Percentiles rank a stretch among this genome's conserved stretches.
Conservation (phyloP, 2,329 filamentous ascomycete genomes). For the Orbilia blumenaviensis region DNA sequence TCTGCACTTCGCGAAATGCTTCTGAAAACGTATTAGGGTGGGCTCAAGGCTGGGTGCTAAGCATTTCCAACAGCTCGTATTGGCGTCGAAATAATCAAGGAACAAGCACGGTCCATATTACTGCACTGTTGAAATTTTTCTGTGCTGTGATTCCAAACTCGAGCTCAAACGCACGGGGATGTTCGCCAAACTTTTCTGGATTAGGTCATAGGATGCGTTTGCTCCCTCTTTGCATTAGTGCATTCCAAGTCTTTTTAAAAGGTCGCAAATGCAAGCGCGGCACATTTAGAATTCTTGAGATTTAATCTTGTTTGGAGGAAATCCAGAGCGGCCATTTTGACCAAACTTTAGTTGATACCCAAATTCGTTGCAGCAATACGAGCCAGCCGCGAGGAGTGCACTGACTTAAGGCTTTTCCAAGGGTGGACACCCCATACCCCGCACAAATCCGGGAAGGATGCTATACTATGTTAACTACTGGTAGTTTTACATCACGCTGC, state of each 20-base stretch:
- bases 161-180: slow-evolving; percentile 13
- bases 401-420: neutral
- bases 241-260: neutral
- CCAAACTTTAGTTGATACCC: neutral
- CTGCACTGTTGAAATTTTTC: too few species aligned
- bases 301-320: neutral
- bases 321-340: neutral
- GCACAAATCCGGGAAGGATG: neutral
- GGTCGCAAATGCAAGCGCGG: slow-evolving; percentile 32
- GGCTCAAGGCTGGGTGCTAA: neutral
- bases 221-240: slow-evolving; percentile 12
- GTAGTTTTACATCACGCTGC: too few species aligned
- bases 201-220: slow-evolving; percentile 3
- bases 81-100: slow-evolving; percentile 23
- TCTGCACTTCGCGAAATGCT: slow-evolving; percentile 20
- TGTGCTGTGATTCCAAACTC: neutral
- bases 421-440: neutral
- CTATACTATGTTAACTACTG: neutral
- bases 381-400: slow-evolving; percentile 7
- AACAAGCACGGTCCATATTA: slow-evolving; percentile 27
- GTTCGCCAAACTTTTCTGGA: slow-evolving; percentile 33
- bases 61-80: slow-evolving; percentile 21
- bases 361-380: slow-evolving; percentile 7
- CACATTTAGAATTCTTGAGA: slow-evolving; percentile 6
- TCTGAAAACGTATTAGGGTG: neutral